Evolutionary conservation across 2,329 filamentous ascomycete species (phyloP), one percentile per base, ranked within the genome.

Genomic region (Pseudopithomyces maydicus): DNA sequence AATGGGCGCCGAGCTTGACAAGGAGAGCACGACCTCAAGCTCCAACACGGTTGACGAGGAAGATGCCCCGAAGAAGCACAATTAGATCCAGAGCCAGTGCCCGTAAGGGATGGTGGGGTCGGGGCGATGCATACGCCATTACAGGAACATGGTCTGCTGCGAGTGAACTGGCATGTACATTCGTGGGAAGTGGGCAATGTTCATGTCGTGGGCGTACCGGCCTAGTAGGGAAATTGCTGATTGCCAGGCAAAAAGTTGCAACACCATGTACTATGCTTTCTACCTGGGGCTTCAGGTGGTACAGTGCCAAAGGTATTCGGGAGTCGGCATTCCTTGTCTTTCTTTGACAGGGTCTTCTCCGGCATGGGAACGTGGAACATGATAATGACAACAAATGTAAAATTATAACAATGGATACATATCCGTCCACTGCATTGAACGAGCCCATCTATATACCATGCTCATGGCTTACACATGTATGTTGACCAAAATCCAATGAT

Each of bases 21-120:
- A 84, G 77, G 77, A 81, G 72, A 81, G 80, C 68, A 82, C 77
- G 23, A 69, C 71, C 26, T 77, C 74, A 38, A 86, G 85, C 61
- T 87, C 86, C 65, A 83, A 82, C 69, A 89, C 85, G 71, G 78
- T 85, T 64, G 82, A 84, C 52, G 82, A 85, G 63, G 83, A 85
- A 67, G 80, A 82, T 58, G 64, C 74, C 39, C 65, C 61, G 57
- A 82, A 82, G 74, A 80, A 79, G 64, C 66, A 75, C 66, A 29
- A 29, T 29, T 81, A 78, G 71, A 39, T 35, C 49, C 22, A 20
- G 26, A 32, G 39, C 32, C 22, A 29, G 29, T 52, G 33, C 62
- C 56, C 56, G 53, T 57, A 61, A 64, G 58, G 58, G 57, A 35
- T 47, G 38, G 43, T 49, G 39, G 52, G 48, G 56, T 56, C 32